A percentile compares a stretch with the other conserved stretches of the same genome.
Conservation (phyloP, 2,329 filamentous ascomycete genomes). For the Metarhizium rileyi region DNA sequence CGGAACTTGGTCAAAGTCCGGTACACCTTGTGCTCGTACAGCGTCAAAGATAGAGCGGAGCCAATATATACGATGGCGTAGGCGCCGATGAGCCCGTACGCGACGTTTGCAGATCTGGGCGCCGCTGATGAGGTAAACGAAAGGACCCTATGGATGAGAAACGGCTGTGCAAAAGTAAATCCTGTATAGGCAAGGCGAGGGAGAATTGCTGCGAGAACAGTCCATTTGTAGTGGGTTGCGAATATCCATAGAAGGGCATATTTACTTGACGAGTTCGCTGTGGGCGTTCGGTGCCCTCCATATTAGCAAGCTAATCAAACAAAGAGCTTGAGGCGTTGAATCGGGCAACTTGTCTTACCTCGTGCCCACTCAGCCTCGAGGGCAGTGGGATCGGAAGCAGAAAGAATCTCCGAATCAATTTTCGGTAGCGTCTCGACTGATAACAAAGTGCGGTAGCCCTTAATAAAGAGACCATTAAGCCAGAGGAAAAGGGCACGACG, state of each 20-base stretch:
- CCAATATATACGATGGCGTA: slow-evolving; percentile 30
- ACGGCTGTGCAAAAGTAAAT: slow-evolving; percentile 33
- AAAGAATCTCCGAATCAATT: slow-evolving; percentile 10
- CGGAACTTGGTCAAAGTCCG: slow-evolving; percentile 24
- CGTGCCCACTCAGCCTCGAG: slow-evolving; percentile 9
- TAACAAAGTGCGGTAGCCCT: slow-evolving; percentile 16
- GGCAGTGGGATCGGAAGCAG: slow-evolving; percentile 7
- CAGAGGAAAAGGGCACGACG: slow-evolving; percentile 19
- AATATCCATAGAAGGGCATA: slow-evolving; percentile 15
- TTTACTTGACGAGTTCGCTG: slow-evolving; percentile 12
- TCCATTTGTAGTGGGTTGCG: slow-evolving; percentile 16
- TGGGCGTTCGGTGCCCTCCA: not conserved
- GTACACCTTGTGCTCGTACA: slow-evolving; percentile 21
- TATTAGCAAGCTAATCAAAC: not conserved
- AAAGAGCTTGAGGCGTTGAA: too few relatives aligned
- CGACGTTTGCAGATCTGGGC: slow-evolving; percentile 17
- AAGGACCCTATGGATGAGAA: slow-evolving; percentile 28
- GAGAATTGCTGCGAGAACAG: slow-evolving; percentile 19
- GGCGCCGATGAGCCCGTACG: slow-evolving; percentile 29
- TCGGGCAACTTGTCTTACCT: slow-evolving; percentile 2
- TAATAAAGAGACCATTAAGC: slow-evolving; percentile 19
- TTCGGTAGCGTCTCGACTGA: slow-evolving; percentile 10
- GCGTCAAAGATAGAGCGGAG: slow-evolving; percentile 18
- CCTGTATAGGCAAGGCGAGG: slow-evolving; percentile 26
- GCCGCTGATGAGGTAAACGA: slow-evolving; percentile 16